Evolutionary conservation across 192 early-diverging fungal genomes (phyloP).

Genomic region (Coemansia guatemalensis): DNA sequence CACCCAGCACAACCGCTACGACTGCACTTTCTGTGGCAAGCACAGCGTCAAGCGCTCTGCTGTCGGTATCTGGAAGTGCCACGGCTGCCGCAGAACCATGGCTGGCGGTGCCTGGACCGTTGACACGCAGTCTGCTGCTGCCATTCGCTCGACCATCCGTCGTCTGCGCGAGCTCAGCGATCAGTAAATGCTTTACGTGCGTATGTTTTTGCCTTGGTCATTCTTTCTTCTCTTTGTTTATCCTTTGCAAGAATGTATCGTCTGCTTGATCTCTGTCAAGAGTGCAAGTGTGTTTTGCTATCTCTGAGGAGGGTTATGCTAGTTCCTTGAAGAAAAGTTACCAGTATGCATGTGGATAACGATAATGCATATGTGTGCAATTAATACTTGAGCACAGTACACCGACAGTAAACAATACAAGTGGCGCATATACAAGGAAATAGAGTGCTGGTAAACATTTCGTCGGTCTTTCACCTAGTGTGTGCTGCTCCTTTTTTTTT

Average conservation of each 20-base stretch:
- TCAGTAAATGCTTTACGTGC: conserved; percentile 60
- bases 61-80: conserved; percentile 99
- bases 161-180: conserved; percentile 95
- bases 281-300: no score
- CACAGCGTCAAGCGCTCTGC: conserved; percentile 90
- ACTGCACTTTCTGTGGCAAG: conserved; percentile 99
- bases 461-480: no score
- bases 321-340: no score
- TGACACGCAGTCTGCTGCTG: conserved; percentile 82
- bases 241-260: conserved; percentile 4
- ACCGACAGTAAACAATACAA: no score
- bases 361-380: no score
- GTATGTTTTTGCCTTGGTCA: conserved; percentile 10
- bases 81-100: conserved; percentile 89
- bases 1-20: conserved; percentile 99
- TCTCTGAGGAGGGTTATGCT: not conserved
- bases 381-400: no score
- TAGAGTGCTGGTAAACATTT: no score
- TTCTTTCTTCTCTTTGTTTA: conserved; percentile 3
- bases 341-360: no score
- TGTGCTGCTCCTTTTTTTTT: no score
- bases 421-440: no score
- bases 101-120: conserved; percentile 97
- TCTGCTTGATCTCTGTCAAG: not conserved
- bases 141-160: conserved; percentile 93